phyloP scores from a whole-genome alignment of 2,329 filamentous ascomycete species.

The Catunica adiposa region DNA sequence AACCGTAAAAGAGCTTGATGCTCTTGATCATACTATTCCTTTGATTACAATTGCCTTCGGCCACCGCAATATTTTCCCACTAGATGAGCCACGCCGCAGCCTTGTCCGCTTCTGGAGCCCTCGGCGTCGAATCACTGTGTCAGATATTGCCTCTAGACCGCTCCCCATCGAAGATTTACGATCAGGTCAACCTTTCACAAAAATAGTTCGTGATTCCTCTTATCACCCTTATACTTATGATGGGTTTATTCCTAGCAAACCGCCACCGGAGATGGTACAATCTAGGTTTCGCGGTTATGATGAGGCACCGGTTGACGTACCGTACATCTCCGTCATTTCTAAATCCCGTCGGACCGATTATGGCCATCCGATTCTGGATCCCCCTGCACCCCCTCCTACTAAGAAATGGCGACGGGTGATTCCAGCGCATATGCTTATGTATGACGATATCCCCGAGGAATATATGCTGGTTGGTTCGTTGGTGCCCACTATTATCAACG shows the following conservation, averaged over 20 bases:
- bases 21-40: conserved; percentile 18
- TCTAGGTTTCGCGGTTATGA: conserved; percentile 23
- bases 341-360: conserved; percentile 44
- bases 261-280: conserved; percentile 23
- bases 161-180: neutral
- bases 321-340: conserved; percentile 32
- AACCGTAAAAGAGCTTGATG: conserved; percentile 14
- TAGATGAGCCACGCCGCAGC: neutral
- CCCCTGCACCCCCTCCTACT: conserved; percentile 17
- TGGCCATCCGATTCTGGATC: conserved; percentile 28
- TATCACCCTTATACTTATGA: conserved; percentile 27
- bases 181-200: conserved; percentile 18
- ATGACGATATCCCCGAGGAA: conserved; percentile 31
- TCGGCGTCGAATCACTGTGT: neutral
- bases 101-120: conserved; percentile 4
- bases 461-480: conserved; percentile 40
- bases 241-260: conserved; percentile 30
- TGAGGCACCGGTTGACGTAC: conserved; percentile 26
- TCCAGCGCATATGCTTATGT: conserved; percentile 29
- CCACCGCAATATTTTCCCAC: neutral
- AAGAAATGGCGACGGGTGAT: conserved; percentile 31
- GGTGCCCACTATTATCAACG: conserved; percentile 56
- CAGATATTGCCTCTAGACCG: conserved; percentile 2
- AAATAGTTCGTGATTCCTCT: conserved; percentile 19
- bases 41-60: conserved; percentile 8